A percentile compares a stretch with the other conserved stretches of the same genome.
phyloP scores from a whole-genome alignment of 2,329 filamentous ascomycete genomes.

The Penicillium sp. region DNA sequence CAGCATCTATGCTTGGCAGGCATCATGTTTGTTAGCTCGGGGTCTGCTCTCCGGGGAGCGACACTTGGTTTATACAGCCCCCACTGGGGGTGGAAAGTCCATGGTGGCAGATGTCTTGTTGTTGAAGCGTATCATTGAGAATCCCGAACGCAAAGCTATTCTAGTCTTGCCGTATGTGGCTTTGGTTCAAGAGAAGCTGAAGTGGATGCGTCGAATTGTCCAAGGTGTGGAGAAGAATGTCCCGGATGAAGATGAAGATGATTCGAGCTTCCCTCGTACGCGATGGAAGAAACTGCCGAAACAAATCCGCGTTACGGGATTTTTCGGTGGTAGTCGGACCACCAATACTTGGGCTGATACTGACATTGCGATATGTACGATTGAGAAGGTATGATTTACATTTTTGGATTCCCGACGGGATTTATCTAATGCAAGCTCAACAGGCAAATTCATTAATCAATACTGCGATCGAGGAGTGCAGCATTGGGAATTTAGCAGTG shows the following conservation, averaged over 20 bases:
- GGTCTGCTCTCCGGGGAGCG: slow-evolving; percentile 65
- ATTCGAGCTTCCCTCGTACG: slow-evolving; percentile 47
- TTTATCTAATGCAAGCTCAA: slow-evolving; percentile 3
- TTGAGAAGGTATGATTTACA: slow-evolving; percentile 63
- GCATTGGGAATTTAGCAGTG: slow-evolving; percentile 62
- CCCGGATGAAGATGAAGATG: slow-evolving; percentile 31
- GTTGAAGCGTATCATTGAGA: slow-evolving; percentile 67
- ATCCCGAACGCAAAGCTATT: slow-evolving; percentile 66
- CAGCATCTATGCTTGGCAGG: slow-evolving; percentile 78
- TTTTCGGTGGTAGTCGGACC: slow-evolving; percentile 72
- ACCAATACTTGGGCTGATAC: slow-evolving; percentile 70
- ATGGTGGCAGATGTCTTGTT: slow-evolving; percentile 72
- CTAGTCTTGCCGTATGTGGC: slow-evolving; percentile 76
- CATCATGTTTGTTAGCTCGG: slow-evolving; percentile 67
- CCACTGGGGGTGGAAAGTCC: slow-evolving; percentile 76
- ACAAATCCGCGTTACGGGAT: slow-evolving; percentile 66
- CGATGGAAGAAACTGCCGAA: slow-evolving; percentile 58
- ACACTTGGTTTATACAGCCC: slow-evolving; percentile 77
- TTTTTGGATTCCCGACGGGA: neutral
- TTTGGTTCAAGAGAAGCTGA: slow-evolving; percentile 75
- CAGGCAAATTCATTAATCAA: slow-evolving; percentile 76
- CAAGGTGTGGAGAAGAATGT: slow-evolving; percentile 55
- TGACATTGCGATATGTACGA: slow-evolving; percentile 76
- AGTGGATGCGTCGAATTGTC: slow-evolving; percentile 69
- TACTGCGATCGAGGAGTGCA: slow-evolving; percentile 69